Conservation (phyloP, 2,329 filamentous ascomycete species). For the Fusarium nygamai region DNA sequence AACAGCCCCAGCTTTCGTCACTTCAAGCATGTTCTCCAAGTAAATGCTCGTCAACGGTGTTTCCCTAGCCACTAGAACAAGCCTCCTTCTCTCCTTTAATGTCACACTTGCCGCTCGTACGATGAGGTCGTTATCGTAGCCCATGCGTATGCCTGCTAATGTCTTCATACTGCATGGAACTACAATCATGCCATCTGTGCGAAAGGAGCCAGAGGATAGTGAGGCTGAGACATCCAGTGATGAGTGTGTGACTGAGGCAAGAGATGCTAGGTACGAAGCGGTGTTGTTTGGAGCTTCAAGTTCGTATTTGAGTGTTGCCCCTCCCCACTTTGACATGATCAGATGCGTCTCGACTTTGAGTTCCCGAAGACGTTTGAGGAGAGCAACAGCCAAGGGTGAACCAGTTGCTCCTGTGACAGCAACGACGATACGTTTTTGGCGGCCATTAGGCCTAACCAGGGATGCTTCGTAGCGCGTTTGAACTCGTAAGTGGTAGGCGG, state of each 20-base stretch:
- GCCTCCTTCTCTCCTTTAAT: neutral
- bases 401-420: neutral
- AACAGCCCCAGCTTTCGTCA: neutral
- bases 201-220: neutral
- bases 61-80: neutral
- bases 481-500: fast-evolving
- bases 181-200: neutral
- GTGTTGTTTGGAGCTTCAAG: neutral
- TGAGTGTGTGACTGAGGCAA: neutral
- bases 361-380: neutral
- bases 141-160: neutral
- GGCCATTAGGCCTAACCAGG: fast-evolving
- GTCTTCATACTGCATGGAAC: neutral
- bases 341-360: neutral
- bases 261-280: fast-evolving
- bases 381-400: neutral
- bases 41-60: neutral
- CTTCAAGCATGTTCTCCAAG: neutral
- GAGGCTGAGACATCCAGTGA: neutral
- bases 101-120: neutral
- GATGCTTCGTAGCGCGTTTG: neutral
- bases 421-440: neutral
- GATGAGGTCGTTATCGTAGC: neutral
- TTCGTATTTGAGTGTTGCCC: neutral
- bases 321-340: neutral